Evolutionary conservation across 1,284 basidiomycete species (phyloP).

Genomic region (Ustilago vetiveriae): DNA sequence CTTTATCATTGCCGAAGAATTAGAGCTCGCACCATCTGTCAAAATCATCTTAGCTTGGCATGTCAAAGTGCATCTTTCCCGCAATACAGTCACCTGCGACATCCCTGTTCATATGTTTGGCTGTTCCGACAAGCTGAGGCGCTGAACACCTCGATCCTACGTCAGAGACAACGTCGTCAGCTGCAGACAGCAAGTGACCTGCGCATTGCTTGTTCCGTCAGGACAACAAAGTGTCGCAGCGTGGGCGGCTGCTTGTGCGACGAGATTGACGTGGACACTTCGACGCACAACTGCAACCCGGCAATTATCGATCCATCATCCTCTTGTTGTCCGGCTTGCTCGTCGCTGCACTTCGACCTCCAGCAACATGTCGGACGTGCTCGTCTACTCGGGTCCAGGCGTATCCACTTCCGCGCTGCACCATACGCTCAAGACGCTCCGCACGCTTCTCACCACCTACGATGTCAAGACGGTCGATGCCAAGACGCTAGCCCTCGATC

Average conservation of each 20-base stretch:
- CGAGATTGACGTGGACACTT: not conserved
- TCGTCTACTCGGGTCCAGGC: constrained; percentile 59
- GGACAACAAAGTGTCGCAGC: not conserved
- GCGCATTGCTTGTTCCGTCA: not conserved
- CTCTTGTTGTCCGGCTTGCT: not conserved
- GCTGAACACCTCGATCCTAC: no score
- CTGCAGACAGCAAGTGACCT: not conserved
- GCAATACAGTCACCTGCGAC: no score
- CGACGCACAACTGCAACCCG: no score
- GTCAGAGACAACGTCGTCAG: no score
- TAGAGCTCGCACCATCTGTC: no score
- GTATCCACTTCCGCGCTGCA: constrained; percentile 58
- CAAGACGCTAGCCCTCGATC: constrained; percentile 48
- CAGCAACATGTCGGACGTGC: constrained; percentile 55
- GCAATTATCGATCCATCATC: no score
- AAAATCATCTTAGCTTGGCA: no score
- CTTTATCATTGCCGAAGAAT: no score
- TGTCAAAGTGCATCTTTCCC: no score
- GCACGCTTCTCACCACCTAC: constrained; percentile 48
- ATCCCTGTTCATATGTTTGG: no score
- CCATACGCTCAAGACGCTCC: constrained; percentile 55
- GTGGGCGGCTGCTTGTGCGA: not conserved
- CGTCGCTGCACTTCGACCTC: not conserved
- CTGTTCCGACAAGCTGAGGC: no score
- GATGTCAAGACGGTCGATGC: constrained; percentile 57